These are phyloP conservation scores for Beauveria medogensis DNA, from an alignment of 2,329 filamentous ascomycete genomes.

Conservation along the genomic window DNA sequence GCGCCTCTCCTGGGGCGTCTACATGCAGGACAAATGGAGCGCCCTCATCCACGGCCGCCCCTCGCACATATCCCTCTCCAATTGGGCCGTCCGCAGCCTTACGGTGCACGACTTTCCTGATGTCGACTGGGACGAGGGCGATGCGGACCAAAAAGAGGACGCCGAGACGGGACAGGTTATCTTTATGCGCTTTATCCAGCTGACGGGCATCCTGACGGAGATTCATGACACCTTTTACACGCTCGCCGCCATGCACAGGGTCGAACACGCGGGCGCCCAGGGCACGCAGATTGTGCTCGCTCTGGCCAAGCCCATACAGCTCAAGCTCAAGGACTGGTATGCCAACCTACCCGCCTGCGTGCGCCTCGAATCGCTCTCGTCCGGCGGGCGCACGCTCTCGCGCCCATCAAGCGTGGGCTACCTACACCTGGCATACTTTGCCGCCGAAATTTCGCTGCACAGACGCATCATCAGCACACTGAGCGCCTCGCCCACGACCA, in stretches of 20 bases:
- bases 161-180: slow-evolving; percentile 60
- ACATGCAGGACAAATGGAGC: slow-evolving; percentile 92
- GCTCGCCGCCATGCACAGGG: slow-evolving; percentile 63
- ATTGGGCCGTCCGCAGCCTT: slow-evolving; percentile 72
- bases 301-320: slow-evolving; percentile 71
- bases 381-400: slow-evolving; percentile 27
- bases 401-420: slow-evolving; percentile 60
- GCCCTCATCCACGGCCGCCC: slow-evolving; percentile 78
- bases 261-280: slow-evolving; percentile 57
- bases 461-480: slow-evolving; percentile 83
- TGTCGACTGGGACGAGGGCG: slow-evolving; percentile 55
- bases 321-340: slow-evolving; percentile 79
- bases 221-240: slow-evolving; percentile 80
- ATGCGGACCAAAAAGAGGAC: slow-evolving; percentile 54
- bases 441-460: slow-evolving; percentile 88
- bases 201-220: slow-evolving; percentile 69
- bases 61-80: slow-evolving; percentile 59
- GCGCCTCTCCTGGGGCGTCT: slow-evolving; percentile 81
- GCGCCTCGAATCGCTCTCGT: slow-evolving; percentile 55
- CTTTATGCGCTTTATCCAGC: slow-evolving; percentile 67
- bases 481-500: slow-evolving; percentile 29
- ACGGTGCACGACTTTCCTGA: slow-evolving; percentile 64
- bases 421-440: slow-evolving; percentile 86
- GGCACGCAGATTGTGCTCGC: slow-evolving; percentile 66
- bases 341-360: slow-evolving; percentile 53